phyloP scores from a whole-genome alignment of 2,329 filamentous ascomycete species.

The Knufia petricola region DNA sequence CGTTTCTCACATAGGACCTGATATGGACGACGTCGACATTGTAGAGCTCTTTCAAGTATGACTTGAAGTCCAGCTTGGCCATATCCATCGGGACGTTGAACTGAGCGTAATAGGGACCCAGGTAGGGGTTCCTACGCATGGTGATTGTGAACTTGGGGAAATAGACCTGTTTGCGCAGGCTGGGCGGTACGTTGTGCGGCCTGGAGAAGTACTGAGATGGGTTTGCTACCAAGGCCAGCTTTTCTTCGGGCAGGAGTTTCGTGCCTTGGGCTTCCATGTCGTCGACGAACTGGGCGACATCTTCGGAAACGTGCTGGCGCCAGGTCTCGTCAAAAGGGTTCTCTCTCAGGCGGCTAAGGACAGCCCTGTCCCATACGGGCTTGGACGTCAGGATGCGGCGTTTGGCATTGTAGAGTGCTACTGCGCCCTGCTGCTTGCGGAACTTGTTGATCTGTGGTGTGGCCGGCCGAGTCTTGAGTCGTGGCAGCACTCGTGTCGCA shows the following conservation, averaged over 20 bases:
- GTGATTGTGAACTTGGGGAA: constrained; percentile 68
- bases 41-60: constrained; percentile 87
- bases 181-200: constrained; percentile 23
- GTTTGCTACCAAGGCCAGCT: constrained; percentile 12
- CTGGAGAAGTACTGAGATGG: constrained; percentile 17
- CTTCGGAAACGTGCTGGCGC: constrained; percentile 18
- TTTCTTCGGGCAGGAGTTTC: constrained; percentile 9
- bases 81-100: constrained; percentile 87
- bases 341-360: constrained; percentile 2
- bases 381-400: constrained; percentile 14
- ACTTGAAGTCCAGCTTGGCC: constrained; percentile 92
- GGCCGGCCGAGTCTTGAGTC: constrained; percentile 6
- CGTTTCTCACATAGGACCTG: constrained; percentile 69
- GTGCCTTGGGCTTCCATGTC: constrained; percentile 9
- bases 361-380: constrained; percentile 10
- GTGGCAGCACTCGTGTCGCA: constrained; percentile 12
- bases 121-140: constrained; percentile 61
- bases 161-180: constrained; percentile 35
- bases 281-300: constrained; percentile 20
- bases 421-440: background rate
- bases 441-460: constrained; percentile 1
- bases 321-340: constrained; percentile 11
- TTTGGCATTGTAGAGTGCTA: constrained; percentile 21
- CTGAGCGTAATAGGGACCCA: constrained; percentile 70
- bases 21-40: constrained; percentile 61